Evolutionary conservation across 2,329 filamentous ascomycete species (phyloP).

Genomic region (Colletotrichum filicis): DNA sequence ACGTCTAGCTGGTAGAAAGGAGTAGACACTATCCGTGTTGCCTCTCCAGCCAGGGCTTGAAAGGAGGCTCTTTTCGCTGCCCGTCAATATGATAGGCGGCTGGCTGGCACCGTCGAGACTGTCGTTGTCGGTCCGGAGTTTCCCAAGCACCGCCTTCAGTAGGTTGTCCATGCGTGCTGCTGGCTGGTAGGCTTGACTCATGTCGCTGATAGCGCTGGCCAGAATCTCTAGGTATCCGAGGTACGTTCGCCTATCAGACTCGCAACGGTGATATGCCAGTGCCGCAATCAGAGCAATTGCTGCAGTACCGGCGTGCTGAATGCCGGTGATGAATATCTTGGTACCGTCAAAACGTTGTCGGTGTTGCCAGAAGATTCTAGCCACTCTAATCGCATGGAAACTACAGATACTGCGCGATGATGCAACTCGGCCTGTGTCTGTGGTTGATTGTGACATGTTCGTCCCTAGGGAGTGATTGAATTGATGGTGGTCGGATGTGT

Average conservation of each 20-base stretch:
- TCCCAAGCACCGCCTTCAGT: slow-evolving; percentile 62
- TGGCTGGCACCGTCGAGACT: neutral
- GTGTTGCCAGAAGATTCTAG: slow-evolving; percentile 66
- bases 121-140: slow-evolving; percentile 50
- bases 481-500: slow-evolving; percentile 21
- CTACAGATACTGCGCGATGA: slow-evolving; percentile 64
- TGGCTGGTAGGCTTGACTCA: slow-evolving; percentile 63
- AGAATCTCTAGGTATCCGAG: slow-evolving; percentile 63
- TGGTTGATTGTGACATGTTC: slow-evolving; percentile 47
- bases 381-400: slow-evolving; percentile 63
- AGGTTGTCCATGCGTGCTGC: slow-evolving; percentile 64
- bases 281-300: slow-evolving; percentile 65
- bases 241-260: slow-evolving; percentile 50
- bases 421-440: slow-evolving; percentile 54
- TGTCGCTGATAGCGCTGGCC: slow-evolving; percentile 61
- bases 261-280: slow-evolving; percentile 48
- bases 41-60: slow-evolving; percentile 16
- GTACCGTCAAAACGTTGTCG: slow-evolving; percentile 61
- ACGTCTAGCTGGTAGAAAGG: slow-evolving; percentile 44
- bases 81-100: slow-evolving; percentile 7
- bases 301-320: slow-evolving; percentile 66
- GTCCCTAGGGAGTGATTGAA: slow-evolving; percentile 40
- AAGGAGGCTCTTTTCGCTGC: neutral
- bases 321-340: slow-evolving; percentile 60
- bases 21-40: slow-evolving; percentile 34